Conservation (phyloP, 2,329 filamentous ascomycete species). For the Aureobasidium sp. region DNA sequence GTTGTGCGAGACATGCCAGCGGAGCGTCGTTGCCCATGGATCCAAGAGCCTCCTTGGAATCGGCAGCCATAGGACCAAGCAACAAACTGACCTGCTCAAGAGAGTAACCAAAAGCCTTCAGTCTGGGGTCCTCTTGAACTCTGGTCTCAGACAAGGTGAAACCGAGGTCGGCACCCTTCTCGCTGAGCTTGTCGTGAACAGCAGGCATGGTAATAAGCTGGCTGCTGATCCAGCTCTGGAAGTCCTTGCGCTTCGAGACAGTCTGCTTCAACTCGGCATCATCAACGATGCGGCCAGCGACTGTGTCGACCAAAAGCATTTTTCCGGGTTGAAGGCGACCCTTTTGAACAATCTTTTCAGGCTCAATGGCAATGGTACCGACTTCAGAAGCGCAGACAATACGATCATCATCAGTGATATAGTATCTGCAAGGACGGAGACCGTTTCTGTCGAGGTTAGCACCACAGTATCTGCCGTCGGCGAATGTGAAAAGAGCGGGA, state of each 20-base stretch:
- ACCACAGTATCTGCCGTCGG: constrained; percentile 92
- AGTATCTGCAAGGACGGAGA: constrained; percentile 91
- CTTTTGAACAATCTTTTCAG: constrained; percentile 85
- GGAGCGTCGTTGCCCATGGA: constrained; percentile 98
- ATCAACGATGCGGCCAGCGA: constrained; percentile 86
- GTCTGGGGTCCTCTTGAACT: constrained; percentile 75
- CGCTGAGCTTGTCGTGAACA: constrained; percentile 56
- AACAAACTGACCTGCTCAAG: constrained; percentile 91
- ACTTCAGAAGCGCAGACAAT: constrained; percentile 97
- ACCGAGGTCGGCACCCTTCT: constrained; percentile 56
- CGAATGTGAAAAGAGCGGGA: constrained; percentile 92
- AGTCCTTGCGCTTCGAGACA: constrained; percentile 80
- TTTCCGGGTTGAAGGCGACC: constrained; percentile 88
- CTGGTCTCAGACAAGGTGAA: constrained; percentile 60
- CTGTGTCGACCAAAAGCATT: constrained; percentile 92
- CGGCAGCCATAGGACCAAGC: constrained; percentile 89
- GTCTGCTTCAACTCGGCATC: constrained; percentile 86
- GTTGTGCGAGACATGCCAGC: constrained; percentile 81
- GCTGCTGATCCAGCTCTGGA: constrained; percentile 79
- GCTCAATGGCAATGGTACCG: constrained; percentile 84
- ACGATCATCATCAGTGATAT: constrained; percentile 91
- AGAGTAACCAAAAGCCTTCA: constrained; percentile 88
- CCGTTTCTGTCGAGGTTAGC: constrained; percentile 95
- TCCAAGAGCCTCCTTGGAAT: constrained; percentile 92
- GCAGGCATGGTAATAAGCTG: constrained; percentile 76